phyloP scores from a whole-genome alignment of 441 rosid species.

The Pelargonium myrrhifolium region DNA sequence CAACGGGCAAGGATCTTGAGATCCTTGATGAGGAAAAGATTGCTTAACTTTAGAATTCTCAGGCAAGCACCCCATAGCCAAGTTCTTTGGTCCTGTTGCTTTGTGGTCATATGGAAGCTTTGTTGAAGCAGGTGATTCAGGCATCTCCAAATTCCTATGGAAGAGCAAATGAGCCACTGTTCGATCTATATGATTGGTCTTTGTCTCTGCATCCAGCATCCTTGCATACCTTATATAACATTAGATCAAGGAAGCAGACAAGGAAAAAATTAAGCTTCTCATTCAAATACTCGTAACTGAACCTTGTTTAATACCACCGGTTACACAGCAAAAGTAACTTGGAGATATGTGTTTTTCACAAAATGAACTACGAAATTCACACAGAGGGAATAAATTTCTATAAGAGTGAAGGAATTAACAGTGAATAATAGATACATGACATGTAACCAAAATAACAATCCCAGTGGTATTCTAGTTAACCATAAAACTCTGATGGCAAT shows the following conservation, averaged over 20 bases:
- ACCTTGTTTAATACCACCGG: not conserved
- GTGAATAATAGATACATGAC: not conserved
- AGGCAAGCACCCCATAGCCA: conserved; percentile 24
- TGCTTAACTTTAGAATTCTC: conserved; percentile 31
- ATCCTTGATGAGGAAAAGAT: conserved; percentile 28
- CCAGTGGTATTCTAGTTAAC: not conserved
- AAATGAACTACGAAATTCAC: not conserved
- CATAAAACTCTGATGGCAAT: not conserved
- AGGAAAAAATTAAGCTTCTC: not conserved
- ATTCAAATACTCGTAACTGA: not conserved
- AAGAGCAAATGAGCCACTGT: conserved; percentile 85
- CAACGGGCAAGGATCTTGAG: conserved; percentile 25
- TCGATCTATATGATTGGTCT: conserved; percentile 88
- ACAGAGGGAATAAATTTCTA: not conserved
- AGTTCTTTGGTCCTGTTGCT: conserved; percentile 21
- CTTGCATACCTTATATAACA: conserved; percentile 30
- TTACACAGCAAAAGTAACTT: not conserved
- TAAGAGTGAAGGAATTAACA: not conserved
- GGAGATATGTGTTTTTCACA: not conserved
- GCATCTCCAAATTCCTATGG: conserved; percentile 59
- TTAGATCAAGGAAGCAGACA: not conserved
- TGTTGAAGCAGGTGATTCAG: conserved; percentile 52
- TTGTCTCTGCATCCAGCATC: conserved; percentile 61
- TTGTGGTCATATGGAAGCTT: conserved; percentile 37
- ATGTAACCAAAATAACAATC: not conserved